Conservation (phyloP, 345 rosid species). For the Xanthoceras sorbifolium region DNA sequence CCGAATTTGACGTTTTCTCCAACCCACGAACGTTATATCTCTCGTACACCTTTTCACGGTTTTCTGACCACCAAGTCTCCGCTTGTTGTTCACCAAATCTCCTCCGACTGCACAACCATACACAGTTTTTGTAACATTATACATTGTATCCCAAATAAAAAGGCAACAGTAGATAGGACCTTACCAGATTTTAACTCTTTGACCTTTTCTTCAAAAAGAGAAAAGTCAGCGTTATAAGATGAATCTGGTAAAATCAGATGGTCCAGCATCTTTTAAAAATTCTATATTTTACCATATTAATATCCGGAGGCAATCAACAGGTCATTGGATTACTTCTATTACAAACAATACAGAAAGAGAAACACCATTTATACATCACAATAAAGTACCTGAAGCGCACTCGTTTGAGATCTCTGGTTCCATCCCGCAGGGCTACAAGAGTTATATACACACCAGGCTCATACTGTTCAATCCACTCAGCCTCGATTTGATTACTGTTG, state of each 20-base stretch:
- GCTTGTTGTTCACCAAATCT: constrained; percentile 97
- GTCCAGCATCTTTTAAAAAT: not conserved
- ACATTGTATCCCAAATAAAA: not conserved
- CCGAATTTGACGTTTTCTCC: constrained; percentile 62
- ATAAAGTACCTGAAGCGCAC: constrained; percentile 90
- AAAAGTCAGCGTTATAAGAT: not conserved
- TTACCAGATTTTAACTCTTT: not conserved
- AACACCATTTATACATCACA: not conserved
- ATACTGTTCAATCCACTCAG: constrained; percentile 94
- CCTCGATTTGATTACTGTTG: constrained; percentile 61
- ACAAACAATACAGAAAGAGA: not conserved
- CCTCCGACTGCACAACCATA: constrained; percentile 64
- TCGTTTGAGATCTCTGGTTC: constrained; percentile 97
- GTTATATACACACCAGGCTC: constrained; percentile 96
- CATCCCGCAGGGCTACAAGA: constrained; percentile 77
- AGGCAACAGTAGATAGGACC: not conserved
- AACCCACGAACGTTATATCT: constrained; percentile 76
- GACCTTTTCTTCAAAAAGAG: not conserved
- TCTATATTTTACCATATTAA: not conserved
- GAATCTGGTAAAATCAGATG: not conserved
- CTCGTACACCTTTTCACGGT: constrained; percentile 88
- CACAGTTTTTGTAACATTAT: constrained; percentile 2
- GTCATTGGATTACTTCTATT: not conserved
- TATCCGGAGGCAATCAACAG: not conserved
- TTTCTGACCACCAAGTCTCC: constrained; percentile 97